Evolutionary conservation across 75 land plant genomes (phyloP).

Genomic region (Gnetum montanum): DNA sequence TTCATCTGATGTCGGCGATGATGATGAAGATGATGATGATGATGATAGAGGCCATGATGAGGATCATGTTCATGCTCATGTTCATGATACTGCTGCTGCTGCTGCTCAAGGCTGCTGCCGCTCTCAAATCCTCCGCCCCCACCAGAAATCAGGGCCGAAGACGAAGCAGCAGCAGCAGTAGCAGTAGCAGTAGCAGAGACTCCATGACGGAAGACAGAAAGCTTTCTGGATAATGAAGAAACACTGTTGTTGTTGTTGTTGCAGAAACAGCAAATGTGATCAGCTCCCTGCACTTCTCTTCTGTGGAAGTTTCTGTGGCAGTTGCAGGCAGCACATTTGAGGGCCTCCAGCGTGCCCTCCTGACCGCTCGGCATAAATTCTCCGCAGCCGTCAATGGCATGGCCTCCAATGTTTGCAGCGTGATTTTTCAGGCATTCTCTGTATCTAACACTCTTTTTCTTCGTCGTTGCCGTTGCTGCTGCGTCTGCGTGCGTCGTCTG

Average conservation of each 20-base stretch:
- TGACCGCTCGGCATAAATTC: conserved; percentile 53
- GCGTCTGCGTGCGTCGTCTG: background rate
- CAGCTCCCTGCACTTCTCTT: conserved; percentile 29
- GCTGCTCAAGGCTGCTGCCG: conserved; percentile 6
- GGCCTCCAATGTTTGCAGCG: conserved; percentile 42
- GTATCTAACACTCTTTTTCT: conserved; percentile 20
- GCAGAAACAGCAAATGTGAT: background rate
- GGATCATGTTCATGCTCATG: conserved; percentile 3
- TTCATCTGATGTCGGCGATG: no score
- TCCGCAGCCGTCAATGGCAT: conserved; percentile 58
- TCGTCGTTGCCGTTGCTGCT: background rate
- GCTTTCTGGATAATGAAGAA: conserved; percentile 10
- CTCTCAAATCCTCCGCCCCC: conserved; percentile 1
- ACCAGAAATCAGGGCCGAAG: background rate
- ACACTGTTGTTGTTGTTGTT: conserved; percentile 1
- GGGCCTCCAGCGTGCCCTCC: conserved; percentile 43
- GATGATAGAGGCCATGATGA: background rate
- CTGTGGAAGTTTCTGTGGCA: conserved; percentile 62
- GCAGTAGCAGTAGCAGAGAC: conserved; percentile 1
- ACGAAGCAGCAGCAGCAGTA: background rate
- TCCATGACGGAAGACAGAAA: conserved; percentile 4
- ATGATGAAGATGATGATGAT: background rate
- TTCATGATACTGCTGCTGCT: conserved; percentile 8
- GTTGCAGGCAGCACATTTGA: conserved; percentile 49
- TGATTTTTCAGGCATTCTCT: conserved; percentile 51